These are phyloP conservation scores for Diversispora eburnea DNA, from an alignment of 192 early-diverging fungal species.

Conservation along the genomic window DNA sequence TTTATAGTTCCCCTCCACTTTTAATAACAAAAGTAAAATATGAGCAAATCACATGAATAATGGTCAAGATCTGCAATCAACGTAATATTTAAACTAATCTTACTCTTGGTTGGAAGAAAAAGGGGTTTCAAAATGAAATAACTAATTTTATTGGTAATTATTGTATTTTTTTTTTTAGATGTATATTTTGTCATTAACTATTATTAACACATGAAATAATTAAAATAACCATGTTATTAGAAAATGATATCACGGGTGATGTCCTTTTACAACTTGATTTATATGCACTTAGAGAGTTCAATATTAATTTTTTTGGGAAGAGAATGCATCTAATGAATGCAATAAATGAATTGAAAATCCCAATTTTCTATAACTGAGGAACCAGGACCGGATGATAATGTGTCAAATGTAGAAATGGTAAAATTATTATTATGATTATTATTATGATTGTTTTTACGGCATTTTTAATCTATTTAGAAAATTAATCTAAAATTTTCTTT, in stretches of 20 bases:
- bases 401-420: background rate
- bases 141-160: conserved; percentile 50
- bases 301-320: conserved; percentile 60
- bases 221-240: conserved; percentile 33
- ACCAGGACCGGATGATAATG: background rate
- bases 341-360: conserved; percentile 52
- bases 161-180: background rate
- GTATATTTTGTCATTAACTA: no score
- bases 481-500: no score
- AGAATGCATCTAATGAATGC: conserved; percentile 65
- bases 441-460: no score
- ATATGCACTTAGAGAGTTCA: conserved; percentile 61
- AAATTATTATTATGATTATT: no score
- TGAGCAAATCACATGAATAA: no score
- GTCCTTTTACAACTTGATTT: conserved; percentile 60
- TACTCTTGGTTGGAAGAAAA: conserved; percentile 51
- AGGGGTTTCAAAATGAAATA: conserved; percentile 47
- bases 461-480: no score
- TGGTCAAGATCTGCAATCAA: no score
- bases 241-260: conserved; percentile 66
- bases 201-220: background rate
- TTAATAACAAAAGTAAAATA: no score
- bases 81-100: no score
- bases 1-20: no score
- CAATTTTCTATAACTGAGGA: background rate